These are phyloP conservation scores for Eustoma russellianum DNA, from an alignment of 257 asterid species.

Conservation along the genomic window DNA sequence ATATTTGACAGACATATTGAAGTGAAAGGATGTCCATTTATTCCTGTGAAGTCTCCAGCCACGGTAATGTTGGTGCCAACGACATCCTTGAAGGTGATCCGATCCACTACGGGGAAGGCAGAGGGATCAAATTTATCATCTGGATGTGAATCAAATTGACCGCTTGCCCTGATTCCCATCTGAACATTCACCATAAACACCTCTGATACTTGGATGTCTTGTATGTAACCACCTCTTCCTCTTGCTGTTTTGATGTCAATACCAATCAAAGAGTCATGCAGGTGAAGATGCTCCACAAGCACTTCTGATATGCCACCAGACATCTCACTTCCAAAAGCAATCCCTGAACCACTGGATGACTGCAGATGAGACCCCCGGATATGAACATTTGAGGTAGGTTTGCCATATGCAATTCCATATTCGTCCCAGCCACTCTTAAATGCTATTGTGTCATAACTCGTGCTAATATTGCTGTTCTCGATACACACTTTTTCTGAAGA, in stretches of 20 bases:
- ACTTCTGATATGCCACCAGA: slow-evolving; percentile 83
- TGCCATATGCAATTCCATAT: slow-evolving; percentile 66
- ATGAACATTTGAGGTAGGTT: slow-evolving; percentile 57
- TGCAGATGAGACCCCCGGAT: slow-evolving; percentile 38
- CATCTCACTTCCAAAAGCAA: slow-evolving; percentile 94
- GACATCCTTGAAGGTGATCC: slow-evolving; percentile 47
- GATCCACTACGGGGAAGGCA: slow-evolving; percentile 52
- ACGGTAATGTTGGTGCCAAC: slow-evolving; percentile 50
- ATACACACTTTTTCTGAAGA: slow-evolving; percentile 78
- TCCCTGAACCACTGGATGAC: slow-evolving; percentile 57
- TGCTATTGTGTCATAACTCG: slow-evolving; percentile 62
- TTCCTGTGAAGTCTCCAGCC: slow-evolving; percentile 64
- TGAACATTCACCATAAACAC: slow-evolving; percentile 47
- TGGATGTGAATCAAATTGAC: slow-evolving; percentile 61
- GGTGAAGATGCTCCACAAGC: slow-evolving; percentile 40
- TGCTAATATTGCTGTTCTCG: slow-evolving; percentile 81
- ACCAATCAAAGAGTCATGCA: slow-evolving; percentile 49
- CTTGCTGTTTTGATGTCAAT: slow-evolving; percentile 56
- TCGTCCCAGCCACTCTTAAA: slow-evolving; percentile 99
- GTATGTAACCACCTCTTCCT: slow-evolving; percentile 86
- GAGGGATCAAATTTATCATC: slow-evolving; percentile 69
- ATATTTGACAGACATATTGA: slow-evolving; percentile 59
- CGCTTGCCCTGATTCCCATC: slow-evolving; percentile 64
- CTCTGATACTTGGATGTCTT: slow-evolving; percentile 32
- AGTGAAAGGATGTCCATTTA: slow-evolving; percentile 73